These are phyloP conservation scores for Candida nitratophila DNA, from an alignment of 805 yeast species.

Conservation along the genomic window DNA sequence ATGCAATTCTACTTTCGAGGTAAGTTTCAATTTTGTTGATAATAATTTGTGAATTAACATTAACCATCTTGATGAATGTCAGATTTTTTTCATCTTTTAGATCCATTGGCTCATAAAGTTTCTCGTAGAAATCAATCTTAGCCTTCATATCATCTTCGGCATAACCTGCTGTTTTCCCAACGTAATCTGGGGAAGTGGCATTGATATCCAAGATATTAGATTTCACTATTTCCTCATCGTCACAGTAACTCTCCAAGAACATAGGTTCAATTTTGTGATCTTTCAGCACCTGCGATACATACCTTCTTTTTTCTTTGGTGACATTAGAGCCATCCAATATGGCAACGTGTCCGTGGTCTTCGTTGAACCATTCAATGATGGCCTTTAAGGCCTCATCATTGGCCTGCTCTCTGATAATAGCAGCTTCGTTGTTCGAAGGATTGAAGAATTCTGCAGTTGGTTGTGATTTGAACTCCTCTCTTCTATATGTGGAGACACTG, in stretches of 20 bases:
- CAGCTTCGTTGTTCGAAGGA: constrained; percentile 56
- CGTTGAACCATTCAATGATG: constrained; percentile 80
- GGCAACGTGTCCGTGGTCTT: constrained; percentile 82
- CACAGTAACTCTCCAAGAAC: constrained; percentile 89
- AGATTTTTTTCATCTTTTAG: constrained; percentile 49
- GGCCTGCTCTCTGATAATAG: constrained; percentile 58
- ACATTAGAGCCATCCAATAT: constrained; percentile 92
- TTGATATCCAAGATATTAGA: constrained; percentile 83
- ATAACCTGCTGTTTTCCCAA: constrained; percentile 56
- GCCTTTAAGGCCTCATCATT: constrained; percentile 66
- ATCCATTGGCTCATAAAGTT: constrained; percentile 71
- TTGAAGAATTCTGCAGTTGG: constrained; percentile 78
- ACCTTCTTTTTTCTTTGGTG: constrained; percentile 61
- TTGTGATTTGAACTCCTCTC: constrained; percentile 47
- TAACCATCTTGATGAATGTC: constrained; percentile 82
- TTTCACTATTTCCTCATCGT: constrained; percentile 68
- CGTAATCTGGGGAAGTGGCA: constrained; percentile 79
- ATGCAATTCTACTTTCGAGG: constrained; percentile 86
- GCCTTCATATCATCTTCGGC: constrained; percentile 68
- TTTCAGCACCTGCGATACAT: constrained; percentile 49
- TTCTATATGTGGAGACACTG: constrained; percentile 82
- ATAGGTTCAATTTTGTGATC: constrained; percentile 75
- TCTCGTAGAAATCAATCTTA: constrained; percentile 69
- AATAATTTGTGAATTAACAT: constrained; percentile 82
- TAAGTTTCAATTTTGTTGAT: constrained; percentile 84